phyloP scores from a whole-genome alignment of 1,284 basidiomycete genomes.

The Marasmius oreades region DNA sequence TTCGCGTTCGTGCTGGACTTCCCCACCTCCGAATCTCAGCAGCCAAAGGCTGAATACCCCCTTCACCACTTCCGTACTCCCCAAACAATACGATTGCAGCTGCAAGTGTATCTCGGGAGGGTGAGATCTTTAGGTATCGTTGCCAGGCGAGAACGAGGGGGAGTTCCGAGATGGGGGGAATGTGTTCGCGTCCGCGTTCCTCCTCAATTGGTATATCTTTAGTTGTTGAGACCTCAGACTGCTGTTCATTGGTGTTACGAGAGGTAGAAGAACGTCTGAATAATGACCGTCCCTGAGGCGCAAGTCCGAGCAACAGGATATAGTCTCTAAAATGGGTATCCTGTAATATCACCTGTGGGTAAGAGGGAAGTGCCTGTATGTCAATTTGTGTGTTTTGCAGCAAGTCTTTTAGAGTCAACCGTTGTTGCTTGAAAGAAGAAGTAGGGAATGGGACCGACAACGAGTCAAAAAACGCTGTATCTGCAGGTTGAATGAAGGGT shows the following conservation, averaged over 20 bases:
- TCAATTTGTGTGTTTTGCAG: background rate
- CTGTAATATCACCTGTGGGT: slow-evolving; percentile 1
- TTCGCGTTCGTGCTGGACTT: too few species aligned
- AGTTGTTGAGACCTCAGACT: slow-evolving; percentile 42
- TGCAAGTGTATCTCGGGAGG: slow-evolving; percentile 53
- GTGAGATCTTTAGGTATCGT: slow-evolving; percentile 53
- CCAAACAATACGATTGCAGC: slow-evolving; percentile 67
- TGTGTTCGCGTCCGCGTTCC: slow-evolving; percentile 2
- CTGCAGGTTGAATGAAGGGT: background rate
- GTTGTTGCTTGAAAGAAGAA: background rate
- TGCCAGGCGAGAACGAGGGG: slow-evolving; percentile 79
- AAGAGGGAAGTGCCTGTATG: background rate
- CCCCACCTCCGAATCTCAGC: slow-evolving; percentile 32
- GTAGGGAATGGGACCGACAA: background rate
- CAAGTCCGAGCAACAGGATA: background rate
- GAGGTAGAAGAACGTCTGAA: slow-evolving; percentile 17
- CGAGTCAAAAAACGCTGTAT: background rate
- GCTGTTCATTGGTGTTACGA: slow-evolving; percentile 41
- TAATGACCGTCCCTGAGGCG: slow-evolving; percentile 7
- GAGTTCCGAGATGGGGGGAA: slow-evolving; percentile 44
- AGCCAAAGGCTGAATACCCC: slow-evolving; percentile 46
- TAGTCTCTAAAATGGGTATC: slow-evolving; percentile 2
- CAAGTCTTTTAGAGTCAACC: background rate
- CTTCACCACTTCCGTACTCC: slow-evolving; percentile 54
- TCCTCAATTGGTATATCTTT: too few species aligned